phyloP scores from a whole-genome alignment of 2,329 filamentous ascomycete species.

The Tolypocladium nubicola region DNA sequence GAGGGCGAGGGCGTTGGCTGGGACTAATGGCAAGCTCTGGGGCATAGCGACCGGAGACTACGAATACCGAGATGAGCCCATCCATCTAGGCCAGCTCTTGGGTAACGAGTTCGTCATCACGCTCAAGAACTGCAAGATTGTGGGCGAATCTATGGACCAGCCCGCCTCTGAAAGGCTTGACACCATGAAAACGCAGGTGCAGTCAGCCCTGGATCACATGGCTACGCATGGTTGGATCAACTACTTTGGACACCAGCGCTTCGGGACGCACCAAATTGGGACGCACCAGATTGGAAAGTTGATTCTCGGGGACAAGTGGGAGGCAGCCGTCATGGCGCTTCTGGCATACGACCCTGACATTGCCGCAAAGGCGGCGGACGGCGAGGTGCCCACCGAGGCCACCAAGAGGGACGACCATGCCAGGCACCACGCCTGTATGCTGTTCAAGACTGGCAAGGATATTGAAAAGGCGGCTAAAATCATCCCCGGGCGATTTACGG shows the following conservation, averaged over 20 bases:
- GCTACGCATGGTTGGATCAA: constrained; percentile 79
- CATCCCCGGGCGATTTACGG: constrained; percentile 72
- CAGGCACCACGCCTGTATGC: constrained; percentile 68
- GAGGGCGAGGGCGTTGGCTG: constrained; percentile 48
- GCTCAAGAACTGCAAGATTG: constrained; percentile 70
- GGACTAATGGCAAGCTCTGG: constrained; percentile 52
- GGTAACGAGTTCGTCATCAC: constrained; percentile 94
- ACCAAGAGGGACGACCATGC: constrained; percentile 66
- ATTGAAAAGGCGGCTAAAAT: constrained; percentile 49
- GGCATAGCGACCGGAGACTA: constrained; percentile 69
- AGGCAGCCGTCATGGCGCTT: constrained; percentile 69
- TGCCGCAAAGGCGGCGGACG: constrained; percentile 31
- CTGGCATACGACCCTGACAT: constrained; percentile 60
- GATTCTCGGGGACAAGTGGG: constrained; percentile 72
- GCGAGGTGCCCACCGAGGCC: constrained; percentile 28
- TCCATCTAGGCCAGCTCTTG: constrained; percentile 72
- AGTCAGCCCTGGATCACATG: constrained; percentile 55
- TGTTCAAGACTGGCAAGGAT: constrained; percentile 56
- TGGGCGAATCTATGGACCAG: constrained; percentile 20
- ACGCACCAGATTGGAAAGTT: constrained; percentile 79
- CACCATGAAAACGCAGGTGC: constrained; percentile 28
- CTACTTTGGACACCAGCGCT: constrained; percentile 95
- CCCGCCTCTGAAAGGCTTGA: constrained; percentile 17
- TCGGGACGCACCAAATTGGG: constrained; percentile 77
- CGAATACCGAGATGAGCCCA: constrained; percentile 57